These are phyloP conservation scores for Aplosporella prunicola DNA, from an alignment of 2,329 filamentous ascomycete genomes.

Conservation along the genomic window DNA sequence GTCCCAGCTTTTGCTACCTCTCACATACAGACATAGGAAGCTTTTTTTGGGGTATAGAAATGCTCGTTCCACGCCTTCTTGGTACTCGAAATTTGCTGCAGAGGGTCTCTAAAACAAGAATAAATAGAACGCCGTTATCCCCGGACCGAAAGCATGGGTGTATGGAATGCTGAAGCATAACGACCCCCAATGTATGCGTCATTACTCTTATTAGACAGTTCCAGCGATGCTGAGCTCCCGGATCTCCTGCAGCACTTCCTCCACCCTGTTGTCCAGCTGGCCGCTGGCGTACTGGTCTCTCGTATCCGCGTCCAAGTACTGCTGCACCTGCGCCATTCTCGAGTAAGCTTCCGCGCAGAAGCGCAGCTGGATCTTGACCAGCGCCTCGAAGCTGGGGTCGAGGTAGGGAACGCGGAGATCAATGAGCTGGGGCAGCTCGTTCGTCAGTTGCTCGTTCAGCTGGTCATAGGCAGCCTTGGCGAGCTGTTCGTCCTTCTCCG, in stretches of 20 bases:
- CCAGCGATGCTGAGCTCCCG: conserved; percentile 86
- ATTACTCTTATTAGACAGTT: conserved; percentile 50
- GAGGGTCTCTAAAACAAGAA: too few species aligned
- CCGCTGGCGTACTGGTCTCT: conserved; percentile 93
- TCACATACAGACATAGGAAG: too few species aligned
- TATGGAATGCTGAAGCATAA: too few species aligned
- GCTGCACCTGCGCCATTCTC: conserved; percentile 97
- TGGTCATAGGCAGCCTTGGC: conserved; percentile 90
- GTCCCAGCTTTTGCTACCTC: too few species aligned
- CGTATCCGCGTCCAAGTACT: conserved; percentile 92
- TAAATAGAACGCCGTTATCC: too few species aligned
- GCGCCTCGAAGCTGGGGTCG: conserved; percentile 91
- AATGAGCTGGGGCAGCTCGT: conserved; percentile 88
- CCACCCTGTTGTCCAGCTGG: conserved; percentile 81
- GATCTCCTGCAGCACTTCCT: conserved; percentile 95
- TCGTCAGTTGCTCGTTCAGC: conserved; percentile 90
- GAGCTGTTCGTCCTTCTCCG: conserved; percentile 94
- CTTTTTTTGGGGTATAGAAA: too few species aligned
- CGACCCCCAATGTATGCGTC: too few species aligned
- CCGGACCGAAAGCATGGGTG: too few species aligned
- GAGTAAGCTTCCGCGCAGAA: conserved; percentile 98
- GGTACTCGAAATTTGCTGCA: too few species aligned
- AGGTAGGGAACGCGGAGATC: conserved; percentile 94
- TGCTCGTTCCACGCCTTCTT: too few species aligned
- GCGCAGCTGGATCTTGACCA: conserved; percentile 95